Percentiles rank a stretch among this genome's conserved stretches.
Evolutionary conservation across 306 rosid species (phyloP).

Genomic region (Inga laurina): DNA sequence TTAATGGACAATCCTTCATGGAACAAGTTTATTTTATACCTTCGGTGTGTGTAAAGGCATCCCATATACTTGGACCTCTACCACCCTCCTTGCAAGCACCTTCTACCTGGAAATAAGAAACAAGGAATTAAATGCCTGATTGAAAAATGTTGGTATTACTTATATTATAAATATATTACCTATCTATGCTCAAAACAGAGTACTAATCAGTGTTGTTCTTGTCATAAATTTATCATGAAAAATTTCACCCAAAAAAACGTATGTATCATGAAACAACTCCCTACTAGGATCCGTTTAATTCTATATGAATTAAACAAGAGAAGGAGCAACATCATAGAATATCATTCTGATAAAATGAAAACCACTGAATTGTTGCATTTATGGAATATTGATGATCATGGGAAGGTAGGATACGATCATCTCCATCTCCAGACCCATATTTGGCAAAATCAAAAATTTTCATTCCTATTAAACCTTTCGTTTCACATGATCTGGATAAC

Average conservation of each 20-base stretch:
- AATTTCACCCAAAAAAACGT: not conserved
- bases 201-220: not conserved
- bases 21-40: constrained; percentile 43
- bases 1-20: constrained; percentile 16
- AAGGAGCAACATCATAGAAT: not conserved
- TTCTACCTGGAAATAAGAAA: constrained; percentile 65
- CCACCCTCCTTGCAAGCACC: constrained; percentile 82
- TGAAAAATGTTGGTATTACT: not conserved
- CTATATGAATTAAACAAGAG: not conserved
- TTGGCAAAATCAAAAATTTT: not conserved
- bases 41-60: constrained; percentile 72
- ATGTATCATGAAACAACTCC: not conserved
- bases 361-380: not conserved
- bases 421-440: not conserved
- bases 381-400: not conserved
- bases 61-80: constrained; percentile 89
- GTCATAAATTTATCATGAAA: not conserved
- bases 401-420: not conserved
- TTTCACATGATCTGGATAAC: not conserved
- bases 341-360: not conserved
- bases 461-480: not conserved
- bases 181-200: not conserved
- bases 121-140: constrained; percentile 21
- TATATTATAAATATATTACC: constrained; percentile 3
- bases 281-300: not conserved